Conservation (phyloP, 2,329 filamentous ascomycete genomes). For the Zymoseptoria crescenta region DNA sequence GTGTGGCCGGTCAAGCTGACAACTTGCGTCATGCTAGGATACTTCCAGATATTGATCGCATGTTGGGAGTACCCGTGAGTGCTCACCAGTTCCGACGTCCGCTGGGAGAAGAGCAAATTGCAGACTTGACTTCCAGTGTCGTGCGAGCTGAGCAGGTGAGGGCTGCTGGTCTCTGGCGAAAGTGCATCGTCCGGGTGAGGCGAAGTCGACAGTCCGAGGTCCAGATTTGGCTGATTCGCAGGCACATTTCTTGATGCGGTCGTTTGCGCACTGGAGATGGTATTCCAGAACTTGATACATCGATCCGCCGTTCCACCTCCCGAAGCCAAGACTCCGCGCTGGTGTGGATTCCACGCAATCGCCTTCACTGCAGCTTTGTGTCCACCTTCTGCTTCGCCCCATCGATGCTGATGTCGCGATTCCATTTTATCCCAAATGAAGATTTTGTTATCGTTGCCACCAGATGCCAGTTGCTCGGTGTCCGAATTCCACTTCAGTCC, state of each 20-base stretch:
- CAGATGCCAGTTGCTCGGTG: constrained; percentile 87
- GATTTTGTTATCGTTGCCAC: constrained; percentile 96
- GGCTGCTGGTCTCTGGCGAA: constrained; percentile 35
- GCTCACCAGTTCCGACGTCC: constrained; percentile 93
- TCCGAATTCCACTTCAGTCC: constrained; percentile 96
- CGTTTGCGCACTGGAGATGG: constrained; percentile 41
- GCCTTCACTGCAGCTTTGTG: constrained; percentile 96
- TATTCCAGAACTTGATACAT: constrained; percentile 98
- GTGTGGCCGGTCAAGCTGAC: constrained; percentile 93
- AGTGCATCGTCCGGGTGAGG: constrained; percentile 21
- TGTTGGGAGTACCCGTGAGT: constrained; percentile 98
- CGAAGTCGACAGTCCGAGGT: constrained; percentile 21
- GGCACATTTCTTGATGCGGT: constrained; percentile 24
- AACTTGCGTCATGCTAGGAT: constrained; percentile 95
- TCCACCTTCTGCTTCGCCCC: constrained; percentile 88
- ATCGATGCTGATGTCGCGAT: constrained; percentile 88
- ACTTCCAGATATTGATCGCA: constrained; percentile 99
- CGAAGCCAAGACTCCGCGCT: constrained; percentile 86
- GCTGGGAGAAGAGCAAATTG: constrained; percentile 94
- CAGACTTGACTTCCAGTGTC: constrained; percentile 99
- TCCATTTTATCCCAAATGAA: constrained; percentile 97
- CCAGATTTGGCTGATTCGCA: constrained; percentile 19
- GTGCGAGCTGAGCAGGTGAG: constrained; percentile 61
- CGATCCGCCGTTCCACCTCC: constrained; percentile 93
- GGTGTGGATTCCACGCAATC: constrained; percentile 95